Base-by-base conservation (phyloP, 176 grass and related monocot genomes). In the Aegilops umbellulata region DNA sequence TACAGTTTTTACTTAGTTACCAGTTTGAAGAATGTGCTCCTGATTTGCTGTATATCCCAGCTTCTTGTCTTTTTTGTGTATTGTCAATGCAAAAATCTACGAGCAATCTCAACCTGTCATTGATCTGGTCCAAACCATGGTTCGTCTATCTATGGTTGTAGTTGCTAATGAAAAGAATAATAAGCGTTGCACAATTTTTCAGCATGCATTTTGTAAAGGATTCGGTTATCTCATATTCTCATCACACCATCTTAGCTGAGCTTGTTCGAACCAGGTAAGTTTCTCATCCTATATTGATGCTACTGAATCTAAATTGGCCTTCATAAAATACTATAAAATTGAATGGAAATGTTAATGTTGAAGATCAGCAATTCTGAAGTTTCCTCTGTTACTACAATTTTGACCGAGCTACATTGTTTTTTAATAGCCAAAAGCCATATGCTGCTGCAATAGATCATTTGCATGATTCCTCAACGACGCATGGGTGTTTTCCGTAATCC, bases 251-350 rank as follows among this genome's bases (percentile, higher is more conserved):
- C 91, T 77, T 97, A 91, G 95, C 87, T 95, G 71, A 91, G 82
- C 65, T 90, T 93, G 87, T 97, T 97, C 82, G 90, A 97, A 97
- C 81, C 91, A 97, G 89, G 95, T 95, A 90, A 80, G 47, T 79
- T 17, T 27, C 61, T 60, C 47, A 5, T 13, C 7, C 14, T 55
- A 26, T 53, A 73, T 73, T 11, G 22, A 83, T 63, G 70, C 35
- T 71, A 60, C 34, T 17, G 31, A 69, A 71, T 60, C 49, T 42
- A 9, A 13, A 46, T 68, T 34, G 4, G 22, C 9, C 36, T 58
- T 65, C 16, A 47, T 31, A 20, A 32, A 63, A 74, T 12, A 32
- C 27, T 25, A 47, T 27, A 5, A 19, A 34, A 82, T 32, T 26
- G 79, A 57, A 19, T 30, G 55, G 19, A 58, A 58, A 58, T 58